Percentiles rank a stretch among this genome's conserved stretches.
phyloP scores from a whole-genome alignment of 1,139 yeast species.

The Taphrina deformans region DNA sequence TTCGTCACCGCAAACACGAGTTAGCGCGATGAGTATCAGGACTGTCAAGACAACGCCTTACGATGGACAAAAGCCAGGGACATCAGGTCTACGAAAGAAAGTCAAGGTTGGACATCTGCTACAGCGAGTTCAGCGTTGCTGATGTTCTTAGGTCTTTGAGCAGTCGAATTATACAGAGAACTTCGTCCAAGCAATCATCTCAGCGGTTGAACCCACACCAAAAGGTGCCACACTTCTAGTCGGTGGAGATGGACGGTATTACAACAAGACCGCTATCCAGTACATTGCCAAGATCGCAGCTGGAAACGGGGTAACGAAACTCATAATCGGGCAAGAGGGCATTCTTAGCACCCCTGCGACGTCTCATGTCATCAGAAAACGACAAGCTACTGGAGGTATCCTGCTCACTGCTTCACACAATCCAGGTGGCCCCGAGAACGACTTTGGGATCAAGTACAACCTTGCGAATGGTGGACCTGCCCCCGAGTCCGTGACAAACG shows the following conservation, averaged over 20 bases:
- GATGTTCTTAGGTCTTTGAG: constrained; percentile 58
- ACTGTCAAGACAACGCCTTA: constrained; percentile 66
- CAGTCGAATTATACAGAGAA: constrained; percentile 85
- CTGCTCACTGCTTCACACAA: constrained; percentile 95
- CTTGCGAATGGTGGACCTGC: constrained; percentile 97
- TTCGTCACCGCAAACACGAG: too few species aligned
- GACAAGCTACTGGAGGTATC: constrained; percentile 86
- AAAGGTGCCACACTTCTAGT: constrained; percentile 74
- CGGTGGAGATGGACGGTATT: constrained; percentile 97
- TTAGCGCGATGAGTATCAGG: constrained; percentile 35
- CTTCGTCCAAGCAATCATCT: constrained; percentile 81
- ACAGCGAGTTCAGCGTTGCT: not conserved
- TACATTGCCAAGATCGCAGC: constrained; percentile 80
- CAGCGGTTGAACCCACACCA: constrained; percentile 88
- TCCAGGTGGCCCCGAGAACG: constrained; percentile 92
- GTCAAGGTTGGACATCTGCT: constrained; percentile 49
- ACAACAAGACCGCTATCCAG: constrained; percentile 78
- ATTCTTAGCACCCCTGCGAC: constrained; percentile 95
- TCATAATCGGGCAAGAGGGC: constrained; percentile 85
- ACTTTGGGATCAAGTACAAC: constrained; percentile 94
- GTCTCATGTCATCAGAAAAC: constrained; percentile 80
- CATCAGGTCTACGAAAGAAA: constrained; percentile 93
- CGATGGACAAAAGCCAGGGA: constrained; percentile 94
- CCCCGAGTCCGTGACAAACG: constrained; percentile 91
- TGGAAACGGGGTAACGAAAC: constrained; percentile 76